Base-by-base conservation (phyloP, 2,329 filamentous ascomycete genomes). In the Trichophyton equinum region DNA sequence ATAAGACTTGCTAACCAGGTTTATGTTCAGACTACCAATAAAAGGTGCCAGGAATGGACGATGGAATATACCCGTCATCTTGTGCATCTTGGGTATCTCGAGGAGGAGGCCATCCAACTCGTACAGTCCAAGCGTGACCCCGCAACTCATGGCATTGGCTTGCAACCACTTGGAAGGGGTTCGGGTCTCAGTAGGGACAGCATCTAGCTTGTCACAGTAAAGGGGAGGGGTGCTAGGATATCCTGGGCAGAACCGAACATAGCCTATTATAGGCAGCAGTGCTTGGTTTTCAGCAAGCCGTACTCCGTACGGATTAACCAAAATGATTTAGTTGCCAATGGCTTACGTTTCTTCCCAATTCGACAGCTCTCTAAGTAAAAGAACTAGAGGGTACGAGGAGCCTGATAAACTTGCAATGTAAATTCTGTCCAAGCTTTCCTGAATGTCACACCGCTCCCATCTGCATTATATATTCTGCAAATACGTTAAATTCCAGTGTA, bases 41-140 rank as follows among this genome's bases (percentile, higher is more conserved):
- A 62, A 59, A 65, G 68, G 57, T 72, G 69, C 51, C 70, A 73
- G 53, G 70, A 72, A 46, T 72, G 70, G 71, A 72, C 69, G 0
- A 68, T 71, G 67, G 70, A 72, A 27, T 73, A 66, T 62, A 61
- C 71, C 11, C 65, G 67, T 1, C 62, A 64, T 38, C 59, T 73
- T 1, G 67, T 71, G 42, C 57, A 61, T 0, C 66, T 67, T 47
- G 58, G 64, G 6, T 56, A 66, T 5, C 64, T 71, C 20, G 67
- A 58, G 0, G 63, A 62, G 0, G 61, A 66, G 5, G 68, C 69
- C 1, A 63, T 70, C 30, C 49, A 65, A 13, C 65, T 67, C 22
- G 68, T 71, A 4, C 67, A 73, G 46, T 68, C 67, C 2, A 67
- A 68, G 46, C 68, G 69, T 7, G 69, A 72, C 57, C 62, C 68